Base-by-base conservation (phyloP, 1,284 basidiomycete species). In the Volvariella volvacea region DNA sequence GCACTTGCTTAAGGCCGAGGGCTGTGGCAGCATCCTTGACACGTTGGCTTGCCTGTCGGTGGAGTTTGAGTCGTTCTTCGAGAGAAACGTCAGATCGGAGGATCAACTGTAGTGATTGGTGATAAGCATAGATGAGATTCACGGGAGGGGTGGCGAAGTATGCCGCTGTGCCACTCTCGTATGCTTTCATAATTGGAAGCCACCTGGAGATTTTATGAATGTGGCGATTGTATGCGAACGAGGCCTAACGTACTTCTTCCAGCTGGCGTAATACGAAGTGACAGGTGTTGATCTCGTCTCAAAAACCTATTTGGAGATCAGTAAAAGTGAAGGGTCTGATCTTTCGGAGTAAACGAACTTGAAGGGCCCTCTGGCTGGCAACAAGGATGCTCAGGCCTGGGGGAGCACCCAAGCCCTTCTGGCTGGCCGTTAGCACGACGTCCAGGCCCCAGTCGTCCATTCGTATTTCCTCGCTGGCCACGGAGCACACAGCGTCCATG, bases 121-220 rank as follows among this genome's bases (percentile, higher is more conserved):
- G 80, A 62, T 92, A 89, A 0, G 95, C 90, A 65, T 93, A 91
- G 59, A 99, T 81, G 52, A 98, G 80, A 68, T 98, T 95, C 50
- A 94, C 90, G 10, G 92, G 90, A 7, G 86, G 92, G 1, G 92
- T 96, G n/a, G 92, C 93, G 63, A 96, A 96, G 73, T 96, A 96
- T 21, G 82, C 82, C 0, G 88, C 67, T 8, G 64, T 64, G 46
- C 84, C 84, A 45, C 64, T 62, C 67, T 91, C 88, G 63, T 96
- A 97, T 1, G 87, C 84, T 54, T 83, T 78, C 92, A 96, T 96
- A 59, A 97, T 83, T 1, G 93, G 92, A 36, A 94, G 70, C 93
- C 93, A 96, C 55, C 83, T 86, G 19, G 14, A 15, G 4, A 36
- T 20, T 15, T 36, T 16, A 20, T 15, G 34, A 36, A 20, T 20